Base-by-base conservation (phyloP, 345 rosid genomes). In the Durio zibethinus region DNA sequence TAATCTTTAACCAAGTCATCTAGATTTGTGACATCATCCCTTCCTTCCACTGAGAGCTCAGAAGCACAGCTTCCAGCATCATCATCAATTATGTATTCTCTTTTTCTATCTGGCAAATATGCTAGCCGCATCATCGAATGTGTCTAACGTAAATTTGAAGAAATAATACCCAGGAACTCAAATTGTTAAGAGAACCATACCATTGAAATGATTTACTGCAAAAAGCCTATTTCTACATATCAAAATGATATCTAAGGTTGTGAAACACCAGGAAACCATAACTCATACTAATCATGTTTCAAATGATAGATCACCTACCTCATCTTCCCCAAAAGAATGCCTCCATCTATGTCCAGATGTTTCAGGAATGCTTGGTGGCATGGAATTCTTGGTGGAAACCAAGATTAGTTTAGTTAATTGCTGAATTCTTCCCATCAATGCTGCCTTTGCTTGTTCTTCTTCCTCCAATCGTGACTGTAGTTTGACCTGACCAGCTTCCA, bases 261-360 rank as follows among this genome's bases (percentile, higher is more conserved):
- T n/a, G 43, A 33, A 61, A 36, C 23, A 76, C 65, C 33, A 72
- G 42, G 45, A 76, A 72, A 71, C 12, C 20, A 54, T 20, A 66
- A 65, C 11, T 48, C 56, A 76, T 23, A 23, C 14, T 45, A 66
- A 48, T 40, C 56, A 74, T 59, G 59, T 43, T 68, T 33, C 67
- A 50, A 40, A 60, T 5, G 73, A 70, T 16, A 75, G 31, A 69
- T 53, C 31, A 56, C 72, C 25, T 68, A 91, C 92, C 94, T 91
- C 94, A 79, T 91, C 94, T 83, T 91, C 94, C 69, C 91, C 92
- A 77, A 89, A 89, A 78, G 94, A 91, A 84, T 91, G 94, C 82
- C 92, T 89, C 72, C 94, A 79, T 69, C 86, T 80, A 77, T 87
- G 82, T 56, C 85, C 83, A 62, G 86, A 81, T 76, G 86, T 82